Conservation (phyloP, 2,329 filamentous ascomycete genomes). For the Pseudopyricularia cyperi region DNA sequence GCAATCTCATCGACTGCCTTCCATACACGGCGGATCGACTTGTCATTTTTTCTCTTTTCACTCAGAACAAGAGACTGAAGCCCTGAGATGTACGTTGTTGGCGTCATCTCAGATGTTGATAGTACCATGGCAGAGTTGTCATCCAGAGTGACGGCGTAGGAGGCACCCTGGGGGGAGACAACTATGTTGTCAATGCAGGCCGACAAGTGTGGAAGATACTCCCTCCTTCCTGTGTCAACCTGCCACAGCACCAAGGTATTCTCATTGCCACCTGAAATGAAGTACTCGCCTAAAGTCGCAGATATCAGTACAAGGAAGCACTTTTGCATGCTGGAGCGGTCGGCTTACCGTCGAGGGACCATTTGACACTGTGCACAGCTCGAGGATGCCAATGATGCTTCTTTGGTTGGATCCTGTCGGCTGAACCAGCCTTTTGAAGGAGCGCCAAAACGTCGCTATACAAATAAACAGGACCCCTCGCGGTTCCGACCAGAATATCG, state of each 20-base stretch:
- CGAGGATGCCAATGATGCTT: conserved; percentile 87
- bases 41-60: conserved; percentile 34
- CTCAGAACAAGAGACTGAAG: conserved; percentile 54
- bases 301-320: conserved; percentile 7
- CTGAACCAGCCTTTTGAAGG: conserved; percentile 31
- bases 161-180: conserved; percentile 65
- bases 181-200: conserved; percentile 75
- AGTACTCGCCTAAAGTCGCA: conserved; percentile 61
- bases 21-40: conserved; percentile 39
- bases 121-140: conserved; percentile 89
- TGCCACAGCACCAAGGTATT: conserved; percentile 89
- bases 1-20: conserved; percentile 27
- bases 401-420: conserved; percentile 41
- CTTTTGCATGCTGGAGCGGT: background rate
- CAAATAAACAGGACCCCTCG: conserved; percentile 64
- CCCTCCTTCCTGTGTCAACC: conserved; percentile 69
- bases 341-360: conserved; percentile 72
- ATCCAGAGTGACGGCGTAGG: conserved; percentile 73
- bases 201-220: conserved; percentile 81
- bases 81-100: conserved; percentile 72
- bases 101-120: conserved; percentile 78
- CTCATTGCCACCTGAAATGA: conserved; percentile 86
- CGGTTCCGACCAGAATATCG: conserved; percentile 69
- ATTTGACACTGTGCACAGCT: conserved; percentile 73
- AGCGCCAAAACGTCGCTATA: conserved; percentile 62